Percentiles rank a stretch among this genome's conserved stretches.
Conservation (phyloP, 345 rosid genomes). For the Citrus medica region DNA sequence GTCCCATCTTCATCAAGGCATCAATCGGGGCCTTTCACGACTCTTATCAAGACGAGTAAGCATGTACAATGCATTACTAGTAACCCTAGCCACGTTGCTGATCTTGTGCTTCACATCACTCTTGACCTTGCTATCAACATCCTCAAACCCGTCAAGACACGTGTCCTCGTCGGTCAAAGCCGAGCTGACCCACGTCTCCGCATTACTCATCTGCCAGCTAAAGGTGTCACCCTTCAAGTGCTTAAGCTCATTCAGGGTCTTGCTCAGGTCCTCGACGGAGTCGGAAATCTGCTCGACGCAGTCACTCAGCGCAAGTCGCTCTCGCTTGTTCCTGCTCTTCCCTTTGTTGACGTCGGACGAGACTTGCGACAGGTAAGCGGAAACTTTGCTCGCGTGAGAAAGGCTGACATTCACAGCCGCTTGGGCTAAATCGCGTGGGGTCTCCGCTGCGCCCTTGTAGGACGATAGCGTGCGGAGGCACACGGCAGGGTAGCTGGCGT, state of each 20-base stretch:
- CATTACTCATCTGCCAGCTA: slow-evolving; percentile 66
- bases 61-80: slow-evolving; percentile 87
- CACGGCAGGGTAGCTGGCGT: slow-evolving; percentile 71
- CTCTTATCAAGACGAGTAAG: slow-evolving; percentile 53
- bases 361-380: slow-evolving; percentile 31
- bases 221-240: slow-evolving; percentile 54
- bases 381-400: slow-evolving; percentile 36
- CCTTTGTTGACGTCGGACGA: slow-evolving; percentile 3
- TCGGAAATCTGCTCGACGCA: slow-evolving; percentile 74
- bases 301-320: slow-evolving; percentile 56
- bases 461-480: slow-evolving; percentile 70
- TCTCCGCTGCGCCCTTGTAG: slow-evolving; percentile 63
- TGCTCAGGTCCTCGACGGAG: slow-evolving; percentile 61
- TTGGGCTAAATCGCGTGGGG: slow-evolving; percentile 61
- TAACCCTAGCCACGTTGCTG: slow-evolving; percentile 56
- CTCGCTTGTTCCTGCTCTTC: slow-evolving; percentile 26
- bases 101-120: slow-evolving; percentile 48
- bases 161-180: slow-evolving; percentile 85
- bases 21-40: slow-evolving; percentile 22
- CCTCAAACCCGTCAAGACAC: slow-evolving; percentile 80
- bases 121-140: slow-evolving; percentile 35
- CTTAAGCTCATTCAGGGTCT: slow-evolving; percentile 51
- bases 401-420: slow-evolving; percentile 70
- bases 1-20: slow-evolving; percentile 22
- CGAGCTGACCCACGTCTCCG: slow-evolving; percentile 85